Evolutionary conservation across 2,329 filamentous ascomycete genomes (phyloP), one percentile per base, ranked within the genome.

Genomic region (Exophiala aquamarina): DNA sequence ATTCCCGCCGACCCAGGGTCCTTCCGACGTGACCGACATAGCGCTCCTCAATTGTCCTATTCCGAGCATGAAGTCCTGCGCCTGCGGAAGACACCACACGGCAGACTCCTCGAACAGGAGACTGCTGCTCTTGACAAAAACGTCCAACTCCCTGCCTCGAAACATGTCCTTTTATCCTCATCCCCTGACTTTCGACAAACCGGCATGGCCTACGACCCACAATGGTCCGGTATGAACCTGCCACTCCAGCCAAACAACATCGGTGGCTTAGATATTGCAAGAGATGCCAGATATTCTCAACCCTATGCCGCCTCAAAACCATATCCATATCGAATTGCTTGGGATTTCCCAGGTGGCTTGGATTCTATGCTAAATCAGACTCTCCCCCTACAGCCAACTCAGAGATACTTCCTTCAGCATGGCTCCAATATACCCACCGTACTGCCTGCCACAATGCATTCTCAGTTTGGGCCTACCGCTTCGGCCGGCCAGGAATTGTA

Each of bases 31-130:
- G 44, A 31, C 21, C 44, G 37, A 33, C 38, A 49, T 38, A 47
- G 33, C 15, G 47, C 54, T n/a, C 52, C 36, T 13, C 11, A 15
- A 35, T 46, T 58, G 17, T 55, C 43, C 21, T 58, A 56, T 43
- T 47, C 46, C 66, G 44, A 95, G 66, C 84, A 95, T 66, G 87
- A 89, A 59, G 75, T 96, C 47, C 31, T 59, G 33, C 46, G 57
- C 23, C 83, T 92, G 56, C 82, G 92, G 57, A 97, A 97, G 68
- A 97, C 92, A 7, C 93, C 92, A 3, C 92, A 85, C 62, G 93
- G 92, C n/a, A 95, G 90, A 29, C 79, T 97, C 52, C 86, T 92
- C 56, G 89, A 88, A 44, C 90, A 89, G 9, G 91, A 97, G 75
- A 89, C 87, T 23, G 88, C 87, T 4, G 83, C 84, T 1, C 77